Base-by-base conservation (phyloP, 2,329 filamentous ascomycete species). In the Trichophaea hybrida region DNA sequence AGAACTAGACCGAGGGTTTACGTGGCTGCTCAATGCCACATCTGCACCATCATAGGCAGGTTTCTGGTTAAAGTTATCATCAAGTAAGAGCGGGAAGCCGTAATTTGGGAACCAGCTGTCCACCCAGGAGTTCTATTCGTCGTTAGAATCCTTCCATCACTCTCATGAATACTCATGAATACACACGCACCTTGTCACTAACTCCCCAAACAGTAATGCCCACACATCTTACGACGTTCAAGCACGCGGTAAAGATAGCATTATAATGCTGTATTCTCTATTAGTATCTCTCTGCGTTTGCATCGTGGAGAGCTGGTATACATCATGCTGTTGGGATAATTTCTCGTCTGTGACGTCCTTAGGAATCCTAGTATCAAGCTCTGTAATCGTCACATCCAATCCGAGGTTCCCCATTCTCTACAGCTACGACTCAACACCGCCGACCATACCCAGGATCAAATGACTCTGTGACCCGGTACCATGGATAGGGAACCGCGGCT, bases 381-480 rank as follows among this genome's bases (percentile, higher is more conserved):
- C 81, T 1, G 81, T 83, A 68, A 80, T 75, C 4, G 79, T 79
- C 4, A 82, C 77, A 61, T 84, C 80, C 4, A 80, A 70, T 4
- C 75, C 75, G n/a, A 63, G 57, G 8, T 43, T 54, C 1, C 62
- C 60, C 13, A 68, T 43, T 24, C 43, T 13, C 40, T 33, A 6
- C 24, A 55, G 37, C 15, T 13, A 4, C 10, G 53, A 10, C 15
- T 13, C 17, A 10, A 55, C 53, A 12, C 37, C 37, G 65, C 80
- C 78, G 6, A 78, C 77, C 38, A 43, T 34, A 15, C 53, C 53
- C 10, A 44, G 35, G 58, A 79, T 77, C 55, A 83, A 76, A 69
- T 85, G 82, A 5, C 73, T 75, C 68, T 85, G 80, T 65, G 83
- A 73, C 12, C 82, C 81, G 4, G 84, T 75, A 57, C 81, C 81